Base-by-base conservation (phyloP, 805 yeast species). In the Nakazawaea ishiwadae region DNA sequence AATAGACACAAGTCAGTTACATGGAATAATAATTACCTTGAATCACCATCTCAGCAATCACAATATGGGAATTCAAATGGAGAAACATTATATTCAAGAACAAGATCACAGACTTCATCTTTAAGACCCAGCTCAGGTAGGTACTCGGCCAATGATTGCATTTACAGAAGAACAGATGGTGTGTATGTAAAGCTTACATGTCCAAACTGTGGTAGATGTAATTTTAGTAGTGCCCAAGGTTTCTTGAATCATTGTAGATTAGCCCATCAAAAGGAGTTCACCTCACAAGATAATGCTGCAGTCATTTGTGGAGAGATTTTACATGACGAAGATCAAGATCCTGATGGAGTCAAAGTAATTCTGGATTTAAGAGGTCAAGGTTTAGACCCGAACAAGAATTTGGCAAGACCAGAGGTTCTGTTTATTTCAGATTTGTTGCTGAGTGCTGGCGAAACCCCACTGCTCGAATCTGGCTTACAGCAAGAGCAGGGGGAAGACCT, bases 161-260 rank as follows among this genome's bases (percentile, higher is more conserved):
- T 81, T 3, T 81, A 79, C 52, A 66, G 79, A 47, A 58, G 88
- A 46, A 75, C 81, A 4, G 93, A 85, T 56, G 90, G 90, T 2
- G 68, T 81, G 1, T 60, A 82, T 16, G 88, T 85, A 2, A 68
- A 79, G 37, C 66, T 85, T 28, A 78, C 77, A 7, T 85, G 95
- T 56, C 75, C 79, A 1, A 73, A 70, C 38, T 85, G 95, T 59
- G 71, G 67, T 9, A 59, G 90, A 39, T 70, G 78, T 31, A 84
- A 83, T 47, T 85, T 85, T 53, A 79, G 86, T 7, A 76, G 84
- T 11, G 86, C 89, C 0, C 93, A 85, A 54, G 93, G 93, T 12
- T 83, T 85, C 50, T 69, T 84, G 28, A 85, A 84, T 56, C 95
- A 85, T 57, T 75, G 83, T 40, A 67, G 93, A 44, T 71, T 82